phyloP scores from a whole-genome alignment of 345 rosid species.

The Theobroma cacao region DNA sequence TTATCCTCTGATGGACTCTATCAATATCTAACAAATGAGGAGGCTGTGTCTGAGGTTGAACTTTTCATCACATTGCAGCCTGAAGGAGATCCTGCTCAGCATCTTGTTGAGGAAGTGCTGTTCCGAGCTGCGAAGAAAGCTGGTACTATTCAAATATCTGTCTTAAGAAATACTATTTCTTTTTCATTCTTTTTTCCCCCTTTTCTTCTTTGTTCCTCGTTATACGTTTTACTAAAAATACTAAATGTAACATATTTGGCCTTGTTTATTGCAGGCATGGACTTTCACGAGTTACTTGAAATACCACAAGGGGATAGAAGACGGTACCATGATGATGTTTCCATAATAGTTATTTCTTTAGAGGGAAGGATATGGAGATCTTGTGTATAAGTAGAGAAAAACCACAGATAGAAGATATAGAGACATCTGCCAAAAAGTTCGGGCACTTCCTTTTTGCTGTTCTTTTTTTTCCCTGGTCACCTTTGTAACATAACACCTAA shows the following conservation, averaged over 20 bases:
- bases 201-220: neutral
- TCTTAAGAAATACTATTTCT: neutral
- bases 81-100: slow-evolving; percentile 99
- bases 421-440: slow-evolving; percentile 19
- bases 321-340: slow-evolving; percentile 90
- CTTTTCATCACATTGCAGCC: slow-evolving; percentile 84
- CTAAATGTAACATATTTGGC: neutral
- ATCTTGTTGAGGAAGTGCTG: slow-evolving; percentile 80
- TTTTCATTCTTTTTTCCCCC: neutral
- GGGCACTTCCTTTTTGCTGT: slow-evolving; percentile 32
- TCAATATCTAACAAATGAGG: slow-evolving; percentile 91
- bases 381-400: slow-evolving; percentile 58
- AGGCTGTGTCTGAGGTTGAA: slow-evolving; percentile 87
- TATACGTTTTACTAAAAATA: neutral
- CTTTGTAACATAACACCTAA: slow-evolving; percentile 34
- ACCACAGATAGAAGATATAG: slow-evolving; percentile 16
- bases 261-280: slow-evolving; percentile 63
- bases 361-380: slow-evolving; percentile 98
- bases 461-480: slow-evolving; percentile 29
- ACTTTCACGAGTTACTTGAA: slow-evolving; percentile 79
- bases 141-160: slow-evolving; percentile 39
- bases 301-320: slow-evolving; percentile 93
- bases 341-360: slow-evolving; percentile 81
- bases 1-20: slow-evolving; percentile 91
- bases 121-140: slow-evolving; percentile 98